Percentiles rank a stretch among this genome's conserved stretches.
Conservation (phyloP, 108 stramenopile genomes). For the Cyclostephanos tholiformis region DNA sequence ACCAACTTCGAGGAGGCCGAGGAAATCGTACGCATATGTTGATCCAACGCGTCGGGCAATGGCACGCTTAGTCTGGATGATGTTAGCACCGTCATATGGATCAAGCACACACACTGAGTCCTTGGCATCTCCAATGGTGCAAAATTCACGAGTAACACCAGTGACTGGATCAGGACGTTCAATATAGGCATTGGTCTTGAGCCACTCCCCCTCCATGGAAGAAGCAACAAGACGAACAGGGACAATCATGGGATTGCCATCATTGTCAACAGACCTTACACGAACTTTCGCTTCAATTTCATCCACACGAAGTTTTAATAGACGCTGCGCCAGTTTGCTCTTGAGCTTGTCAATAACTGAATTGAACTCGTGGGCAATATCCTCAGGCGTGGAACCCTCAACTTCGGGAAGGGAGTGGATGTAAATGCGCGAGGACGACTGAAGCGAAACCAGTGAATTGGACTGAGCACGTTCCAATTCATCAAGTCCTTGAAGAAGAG, state of each 20-base stretch:
- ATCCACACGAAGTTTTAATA: conserved; percentile 94
- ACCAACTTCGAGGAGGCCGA: conserved; percentile 94
- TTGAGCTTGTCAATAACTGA: conserved; percentile 74
- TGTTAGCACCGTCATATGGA: conserved; percentile 88
- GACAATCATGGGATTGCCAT: conserved; percentile 67
- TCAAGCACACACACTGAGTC: conserved; percentile 86
- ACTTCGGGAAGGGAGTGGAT: conserved; percentile 90
- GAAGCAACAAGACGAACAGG: conserved; percentile 95
- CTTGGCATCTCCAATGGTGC: conserved; percentile 72
- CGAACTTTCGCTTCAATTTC: conserved; percentile 98
- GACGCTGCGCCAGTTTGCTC: conserved; percentile 83
- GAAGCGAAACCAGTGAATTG: conserved; percentile 85
- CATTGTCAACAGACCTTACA: conserved; percentile 55
- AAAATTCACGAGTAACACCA: conserved; percentile 91
- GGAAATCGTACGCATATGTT: conserved; percentile 98
- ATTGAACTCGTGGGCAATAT: conserved; percentile 72
- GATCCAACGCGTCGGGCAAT: conserved; percentile 96
- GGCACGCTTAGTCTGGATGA: conserved; percentile 94
- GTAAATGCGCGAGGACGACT: conserved; percentile 94
- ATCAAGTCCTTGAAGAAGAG: conserved; percentile 90
- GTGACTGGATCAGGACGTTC: conserved; percentile 93
- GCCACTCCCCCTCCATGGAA: conserved; percentile 94
- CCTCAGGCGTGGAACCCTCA: conserved; percentile 65
- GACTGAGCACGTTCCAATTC: conserved; percentile 94
- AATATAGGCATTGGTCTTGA: conserved; percentile 88